These are phyloP conservation scores for Chamaenerion angustifolium DNA, from an alignment of 345 rosid genomes.

Conservation along the genomic window DNA sequence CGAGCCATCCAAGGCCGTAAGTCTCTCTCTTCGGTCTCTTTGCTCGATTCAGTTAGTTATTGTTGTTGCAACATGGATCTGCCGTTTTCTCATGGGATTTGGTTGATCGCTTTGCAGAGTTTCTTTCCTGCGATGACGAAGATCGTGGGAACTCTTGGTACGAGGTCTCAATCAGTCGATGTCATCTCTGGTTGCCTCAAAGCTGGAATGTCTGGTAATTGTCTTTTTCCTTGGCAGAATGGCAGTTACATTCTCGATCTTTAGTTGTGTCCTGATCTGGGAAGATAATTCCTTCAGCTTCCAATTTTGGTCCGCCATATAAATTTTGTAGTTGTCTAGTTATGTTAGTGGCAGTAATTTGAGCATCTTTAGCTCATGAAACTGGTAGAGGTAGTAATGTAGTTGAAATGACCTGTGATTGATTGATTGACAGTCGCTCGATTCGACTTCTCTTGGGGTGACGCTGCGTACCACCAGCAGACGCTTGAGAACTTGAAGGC, in stretches of 20 bases:
- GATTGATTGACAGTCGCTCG: conserved; percentile 32
- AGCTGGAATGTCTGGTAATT: conserved; percentile 84
- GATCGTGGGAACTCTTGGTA: conserved; percentile 91
- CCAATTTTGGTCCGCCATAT: no score
- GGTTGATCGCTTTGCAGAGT: conserved; percentile 26
- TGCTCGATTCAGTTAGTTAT: background rate
- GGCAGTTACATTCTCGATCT: background rate
- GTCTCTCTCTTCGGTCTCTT: conserved; percentile 8
- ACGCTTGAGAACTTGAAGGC: conserved; percentile 45
- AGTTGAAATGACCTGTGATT: background rate
- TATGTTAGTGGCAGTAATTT: no score
- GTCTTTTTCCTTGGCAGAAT: background rate
- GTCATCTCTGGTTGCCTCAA: conserved; percentile 63
- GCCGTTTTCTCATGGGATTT: conserved; percentile 1
- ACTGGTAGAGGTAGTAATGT: background rate
- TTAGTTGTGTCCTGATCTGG: conserved; percentile 1
- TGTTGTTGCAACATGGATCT: background rate
- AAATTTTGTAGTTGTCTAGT: no score
- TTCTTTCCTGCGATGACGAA: conserved; percentile 95
- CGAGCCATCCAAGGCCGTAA: conserved; percentile 89
- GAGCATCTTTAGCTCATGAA: background rate
- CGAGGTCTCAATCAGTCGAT: conserved; percentile 66
- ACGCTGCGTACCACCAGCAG: conserved; percentile 49
- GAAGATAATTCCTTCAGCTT: no score
- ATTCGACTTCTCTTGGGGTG: conserved; percentile 71